Percentiles rank a stretch among this genome's conserved stretches.
These are phyloP conservation scores for Capsicum pubescens DNA, from an alignment of 257 asterid species.

Conservation along the genomic window DNA sequence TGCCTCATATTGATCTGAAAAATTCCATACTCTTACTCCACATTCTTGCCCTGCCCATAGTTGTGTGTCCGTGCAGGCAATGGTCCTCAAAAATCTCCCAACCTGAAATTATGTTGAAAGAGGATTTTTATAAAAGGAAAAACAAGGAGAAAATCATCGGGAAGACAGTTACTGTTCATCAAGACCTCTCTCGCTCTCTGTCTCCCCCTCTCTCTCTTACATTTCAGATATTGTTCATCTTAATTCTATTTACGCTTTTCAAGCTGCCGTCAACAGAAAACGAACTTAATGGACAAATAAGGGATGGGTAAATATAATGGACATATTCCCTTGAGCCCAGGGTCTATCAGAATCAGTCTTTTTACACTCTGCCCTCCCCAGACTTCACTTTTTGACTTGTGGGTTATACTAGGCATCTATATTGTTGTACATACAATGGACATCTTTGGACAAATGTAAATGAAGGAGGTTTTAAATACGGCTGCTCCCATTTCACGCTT, in stretches of 20 bases:
- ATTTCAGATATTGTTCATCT: neutral
- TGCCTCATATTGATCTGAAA: slow-evolving; percentile 69
- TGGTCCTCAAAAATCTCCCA: slow-evolving; percentile 81
- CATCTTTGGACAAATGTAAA: too few relatives aligned
- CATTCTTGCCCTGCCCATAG: slow-evolving; percentile 97
- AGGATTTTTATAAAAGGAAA: neutral
- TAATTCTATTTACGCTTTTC: neutral
- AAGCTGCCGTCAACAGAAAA: too few relatives aligned
- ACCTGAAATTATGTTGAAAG: slow-evolving; percentile 29
- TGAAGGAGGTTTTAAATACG: too few relatives aligned
- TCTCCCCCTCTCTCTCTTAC: neutral
- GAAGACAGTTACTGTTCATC: neutral
- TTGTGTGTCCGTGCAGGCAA: slow-evolving; percentile 77
- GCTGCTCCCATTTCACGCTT: neutral
- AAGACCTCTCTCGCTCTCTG: neutral
- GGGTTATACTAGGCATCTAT: too few relatives aligned
- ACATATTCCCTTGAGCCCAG: neutral
- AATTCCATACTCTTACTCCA: slow-evolving; percentile 91
- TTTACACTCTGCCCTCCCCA: too few relatives aligned
- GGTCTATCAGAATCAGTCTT: too few relatives aligned
- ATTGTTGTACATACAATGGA: too few relatives aligned
- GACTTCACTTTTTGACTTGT: too few relatives aligned
- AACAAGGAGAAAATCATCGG: neutral
- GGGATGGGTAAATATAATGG: neutral
- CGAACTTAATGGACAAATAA: too few relatives aligned